Evolutionary conservation across 805 yeast species (phyloP), one percentile per base, ranked within the genome.

Genomic region (Candida ovalis): DNA sequence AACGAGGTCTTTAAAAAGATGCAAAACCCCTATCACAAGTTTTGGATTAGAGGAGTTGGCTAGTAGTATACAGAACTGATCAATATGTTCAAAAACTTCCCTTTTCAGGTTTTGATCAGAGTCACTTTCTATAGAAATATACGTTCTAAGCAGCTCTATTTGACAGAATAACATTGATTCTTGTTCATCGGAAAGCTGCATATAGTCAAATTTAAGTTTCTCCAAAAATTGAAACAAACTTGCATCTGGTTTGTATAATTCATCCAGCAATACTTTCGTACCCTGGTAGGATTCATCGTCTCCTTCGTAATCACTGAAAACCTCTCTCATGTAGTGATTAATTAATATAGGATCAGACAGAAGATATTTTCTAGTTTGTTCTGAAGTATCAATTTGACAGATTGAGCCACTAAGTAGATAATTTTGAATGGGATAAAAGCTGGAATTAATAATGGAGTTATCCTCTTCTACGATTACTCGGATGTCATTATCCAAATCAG

Each of bases 1-100:
- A 22, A 57, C 47, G 21, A 56, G 35, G 38, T 56, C 57, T 45
- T 43, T 54, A 18, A 52, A 48, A 12, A 57, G 51, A 2, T 49
- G 50, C 27, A 44, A 51, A 46, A 57, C 40, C 6, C 48, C 27
- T 7, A 48, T 40, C 13, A 40, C 54, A 38, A 50, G 45, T 10
- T 48, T 46, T 18, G 53, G 43, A 21, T 54, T 54, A 2, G 43
- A 24, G 2, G 54, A 47, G 10, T 42, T 43, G 28, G 53, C 46
- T 7, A 55, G 43, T 19, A 57, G 21, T 12, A 44, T 37, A 42
- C 56, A 53, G 8, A 57, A 40, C 13, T 41, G 42, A 4, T 43
- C 40, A n/a, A 49, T 30, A 10, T 44, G 46, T 10, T 39, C 44
- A n/a, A 52, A 40, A 18, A 57, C 48, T 13, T 24, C 19, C 4